A percentile compares a stretch with the other conserved stretches of the same genome.
Conservation (phyloP, 768 basidiomycete genomes). For the Glaciozyma martinii region DNA sequence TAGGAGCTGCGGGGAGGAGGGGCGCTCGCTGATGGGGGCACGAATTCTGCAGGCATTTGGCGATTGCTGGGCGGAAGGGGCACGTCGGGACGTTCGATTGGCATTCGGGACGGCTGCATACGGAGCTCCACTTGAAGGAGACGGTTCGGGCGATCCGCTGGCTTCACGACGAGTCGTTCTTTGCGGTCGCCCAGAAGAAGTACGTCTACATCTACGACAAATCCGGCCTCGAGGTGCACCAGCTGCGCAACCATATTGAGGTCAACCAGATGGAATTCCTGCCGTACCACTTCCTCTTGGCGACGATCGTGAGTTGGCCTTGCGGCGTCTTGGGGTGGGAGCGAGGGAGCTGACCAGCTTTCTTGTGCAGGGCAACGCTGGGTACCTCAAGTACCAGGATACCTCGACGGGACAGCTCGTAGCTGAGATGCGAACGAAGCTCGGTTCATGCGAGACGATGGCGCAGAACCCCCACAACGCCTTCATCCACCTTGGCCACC, state of each 20-base stretch:
- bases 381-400: slow-evolving; percentile 92
- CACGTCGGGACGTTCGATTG: slow-evolving; percentile 92
- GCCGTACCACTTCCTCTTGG: slow-evolving; percentile 91
- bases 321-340: not conserved
- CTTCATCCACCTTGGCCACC: slow-evolving; percentile 86
- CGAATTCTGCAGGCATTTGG: slow-evolving; percentile 59
- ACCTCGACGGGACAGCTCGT: slow-evolving; percentile 84
- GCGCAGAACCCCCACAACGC: slow-evolving; percentile 87
- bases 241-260: slow-evolving; percentile 73
- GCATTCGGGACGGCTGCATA: slow-evolving; percentile 73
- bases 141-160: slow-evolving; percentile 89
- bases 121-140: slow-evolving; percentile 81
- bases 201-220: slow-evolving; percentile 94
- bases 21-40: not conserved
- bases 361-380: slow-evolving; percentile 63
- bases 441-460: slow-evolving; percentile 76
- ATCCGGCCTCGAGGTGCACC: slow-evolving; percentile 84
- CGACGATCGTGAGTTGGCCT: slow-evolving; percentile 58
- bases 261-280: slow-evolving; percentile 83
- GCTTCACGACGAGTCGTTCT: slow-evolving; percentile 83
- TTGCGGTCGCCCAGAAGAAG: slow-evolving; percentile 91
- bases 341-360: not conserved
- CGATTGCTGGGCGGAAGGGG: slow-evolving; percentile 69
- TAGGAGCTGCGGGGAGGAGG: not conserved
- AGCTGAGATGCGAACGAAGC: slow-evolving; percentile 77